A percentile compares a stretch with the other conserved stretches of the same genome.
These are phyloP conservation scores for Chlorella ohadii DNA, from an alignment of 139 green algal genomes.

Conservation along the genomic window DNA sequence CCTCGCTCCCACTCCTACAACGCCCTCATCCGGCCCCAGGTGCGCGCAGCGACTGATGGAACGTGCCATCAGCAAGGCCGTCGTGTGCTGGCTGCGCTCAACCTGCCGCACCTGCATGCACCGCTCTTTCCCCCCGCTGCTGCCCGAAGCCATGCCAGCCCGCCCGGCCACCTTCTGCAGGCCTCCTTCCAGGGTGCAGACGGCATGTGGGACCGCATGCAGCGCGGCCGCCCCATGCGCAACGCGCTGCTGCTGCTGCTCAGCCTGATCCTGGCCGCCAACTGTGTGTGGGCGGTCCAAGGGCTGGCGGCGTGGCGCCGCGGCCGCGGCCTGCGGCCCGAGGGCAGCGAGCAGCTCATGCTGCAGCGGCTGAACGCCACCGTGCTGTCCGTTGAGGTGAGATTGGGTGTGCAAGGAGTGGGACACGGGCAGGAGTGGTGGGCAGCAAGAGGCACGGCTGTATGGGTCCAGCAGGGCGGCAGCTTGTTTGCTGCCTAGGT, in stretches of 20 bases:
- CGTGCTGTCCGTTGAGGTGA: constrained; percentile 2
- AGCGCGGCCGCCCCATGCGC: constrained; percentile 5
- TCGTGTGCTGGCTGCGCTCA: too few species aligned
- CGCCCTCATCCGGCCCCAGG: background rate
- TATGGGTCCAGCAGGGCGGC: background rate
- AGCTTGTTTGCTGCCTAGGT: too few species aligned
- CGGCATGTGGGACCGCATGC: background rate
- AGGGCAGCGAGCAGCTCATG: background rate
- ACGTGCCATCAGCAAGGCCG: too few species aligned
- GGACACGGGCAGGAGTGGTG: too few species aligned
- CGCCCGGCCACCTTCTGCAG: background rate
- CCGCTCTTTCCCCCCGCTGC: background rate
- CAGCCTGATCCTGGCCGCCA: constrained; percentile 7
- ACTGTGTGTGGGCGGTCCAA: constrained; percentile 1
- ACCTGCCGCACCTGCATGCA: background rate
- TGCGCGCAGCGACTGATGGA: too few species aligned
- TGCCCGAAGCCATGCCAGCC: background rate
- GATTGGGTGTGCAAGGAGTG: background rate
- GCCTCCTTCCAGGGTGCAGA: background rate
- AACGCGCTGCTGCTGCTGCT: constrained; percentile 1
- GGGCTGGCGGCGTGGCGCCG: constrained; percentile 11
- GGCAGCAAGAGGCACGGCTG: too few species aligned
- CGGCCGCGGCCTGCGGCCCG: background rate
- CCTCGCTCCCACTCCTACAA: constrained; percentile 5
- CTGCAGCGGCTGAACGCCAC: constrained; percentile 18